These are phyloP conservation scores for Sugiyamaella valdiviana DNA, from an alignment of 805 yeast genomes.

Conservation along the genomic window DNA sequence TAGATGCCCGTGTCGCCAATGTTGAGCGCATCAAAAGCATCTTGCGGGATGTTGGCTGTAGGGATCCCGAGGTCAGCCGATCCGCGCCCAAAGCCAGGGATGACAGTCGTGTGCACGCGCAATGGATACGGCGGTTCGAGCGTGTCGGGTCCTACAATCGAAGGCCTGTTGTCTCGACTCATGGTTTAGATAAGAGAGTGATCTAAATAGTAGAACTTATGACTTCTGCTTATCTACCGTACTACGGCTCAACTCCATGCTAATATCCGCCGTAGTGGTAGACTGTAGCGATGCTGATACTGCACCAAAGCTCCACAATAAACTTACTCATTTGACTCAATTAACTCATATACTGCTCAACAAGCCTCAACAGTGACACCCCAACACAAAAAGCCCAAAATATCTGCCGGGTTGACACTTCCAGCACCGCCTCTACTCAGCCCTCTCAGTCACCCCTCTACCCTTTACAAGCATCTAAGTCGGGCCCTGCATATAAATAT, in stretches of 20 bases:
- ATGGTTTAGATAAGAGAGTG: neutral
- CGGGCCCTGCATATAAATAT: neutral
- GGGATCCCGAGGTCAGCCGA: slow-evolving; percentile 91
- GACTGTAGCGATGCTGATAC: no score
- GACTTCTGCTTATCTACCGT: neutral
- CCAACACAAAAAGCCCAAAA: no score
- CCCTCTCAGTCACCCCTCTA: neutral
- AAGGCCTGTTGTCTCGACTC: slow-evolving; percentile 22
- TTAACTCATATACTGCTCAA: no score
- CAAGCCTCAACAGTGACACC: no score
- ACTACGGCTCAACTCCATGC: no score
- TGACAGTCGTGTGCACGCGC: slow-evolving; percentile 36
- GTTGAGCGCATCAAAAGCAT: slow-evolving; percentile 39
- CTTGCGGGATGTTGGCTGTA: slow-evolving; percentile 81
- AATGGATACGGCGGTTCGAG: slow-evolving; percentile 34
- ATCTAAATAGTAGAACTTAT: neutral
- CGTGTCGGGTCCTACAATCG: slow-evolving; percentile 29
- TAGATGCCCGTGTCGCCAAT: slow-evolving; percentile 70
- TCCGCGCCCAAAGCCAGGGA: slow-evolving; percentile 93
- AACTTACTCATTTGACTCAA: no score
- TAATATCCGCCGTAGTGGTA: no score
- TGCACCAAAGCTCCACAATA: no score
- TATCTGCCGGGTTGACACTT: neutral
- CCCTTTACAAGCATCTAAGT: neutral
- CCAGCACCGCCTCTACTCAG: neutral